Percentiles rank a stretch among this genome's conserved stretches.
phyloP scores from a whole-genome alignment of 2,329 filamentous ascomycete genomes.

The Diplocarpon rosae region DNA sequence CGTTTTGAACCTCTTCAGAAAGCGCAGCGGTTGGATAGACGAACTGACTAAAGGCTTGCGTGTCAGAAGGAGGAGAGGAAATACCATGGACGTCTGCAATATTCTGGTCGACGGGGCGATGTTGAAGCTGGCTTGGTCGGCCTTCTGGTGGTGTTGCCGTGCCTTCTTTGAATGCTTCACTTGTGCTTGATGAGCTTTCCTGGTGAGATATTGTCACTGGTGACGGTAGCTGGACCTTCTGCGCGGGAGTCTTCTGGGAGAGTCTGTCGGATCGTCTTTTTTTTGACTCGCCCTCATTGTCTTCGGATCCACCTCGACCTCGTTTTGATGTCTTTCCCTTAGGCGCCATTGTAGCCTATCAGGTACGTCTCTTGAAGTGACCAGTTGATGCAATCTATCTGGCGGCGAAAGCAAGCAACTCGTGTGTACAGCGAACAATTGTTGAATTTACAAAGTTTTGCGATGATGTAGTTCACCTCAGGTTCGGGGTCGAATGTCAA shows the following conservation, averaged over 20 bases:
- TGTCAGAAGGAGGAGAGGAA: slow-evolving; percentile 60
- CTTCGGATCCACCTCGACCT: slow-evolving; percentile 35
- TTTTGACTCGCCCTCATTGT: slow-evolving; percentile 37
- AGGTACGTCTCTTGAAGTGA: too few species aligned
- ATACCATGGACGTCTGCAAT: slow-evolving; percentile 21
- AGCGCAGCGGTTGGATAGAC: slow-evolving; percentile 60
- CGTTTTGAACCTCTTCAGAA: slow-evolving; percentile 75
- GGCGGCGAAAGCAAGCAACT: too few species aligned
- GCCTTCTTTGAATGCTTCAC: slow-evolving; percentile 48
- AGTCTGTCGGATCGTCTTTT: slow-evolving; percentile 34
- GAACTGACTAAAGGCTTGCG: slow-evolving; percentile 72
- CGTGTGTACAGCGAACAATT: too few species aligned
- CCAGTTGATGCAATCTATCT: too few species aligned
- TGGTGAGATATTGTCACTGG: slow-evolving; percentile 54
- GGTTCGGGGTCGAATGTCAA: too few species aligned
- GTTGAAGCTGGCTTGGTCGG: slow-evolving; percentile 40
- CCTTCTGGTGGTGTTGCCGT: slow-evolving; percentile 60
- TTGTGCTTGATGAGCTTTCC: slow-evolving; percentile 45
- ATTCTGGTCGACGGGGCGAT: slow-evolving; percentile 32
- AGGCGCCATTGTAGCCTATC: slow-evolving; percentile 45
- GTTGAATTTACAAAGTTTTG: too few species aligned
- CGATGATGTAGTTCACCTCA: too few species aligned
- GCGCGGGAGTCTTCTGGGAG: slow-evolving; percentile 43
- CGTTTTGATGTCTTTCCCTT: slow-evolving; percentile 75
- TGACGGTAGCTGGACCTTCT: slow-evolving; percentile 65